Evolutionary conservation across 2,329 filamentous ascomycete species (phyloP).

Genomic region (Colletotrichum truncatum): DNA sequence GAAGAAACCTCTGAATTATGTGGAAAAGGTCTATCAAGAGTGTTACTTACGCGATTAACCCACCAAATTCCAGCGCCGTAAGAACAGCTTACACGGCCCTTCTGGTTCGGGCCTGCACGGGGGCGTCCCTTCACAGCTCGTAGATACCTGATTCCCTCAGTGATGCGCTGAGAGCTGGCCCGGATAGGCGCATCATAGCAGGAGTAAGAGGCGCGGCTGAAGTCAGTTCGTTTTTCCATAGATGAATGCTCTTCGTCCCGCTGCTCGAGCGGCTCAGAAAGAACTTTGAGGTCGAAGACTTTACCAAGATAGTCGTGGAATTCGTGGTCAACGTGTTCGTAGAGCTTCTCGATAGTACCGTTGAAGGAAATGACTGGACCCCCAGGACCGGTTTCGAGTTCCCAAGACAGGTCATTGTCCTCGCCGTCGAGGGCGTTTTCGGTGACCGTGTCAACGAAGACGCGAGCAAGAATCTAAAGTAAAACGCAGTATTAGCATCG

Average conservation of each 20-base stretch:
- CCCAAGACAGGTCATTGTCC: not conserved
- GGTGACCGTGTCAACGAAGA: no score
- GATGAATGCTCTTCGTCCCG: not conserved
- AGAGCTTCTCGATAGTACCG: not conserved
- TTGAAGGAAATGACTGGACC: not conserved
- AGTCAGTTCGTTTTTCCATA: not conserved
- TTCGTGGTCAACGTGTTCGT: not conserved
- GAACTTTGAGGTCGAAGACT: not conserved
- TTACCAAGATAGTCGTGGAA: not conserved
- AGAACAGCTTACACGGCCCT: not conserved
- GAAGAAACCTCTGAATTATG: no score
- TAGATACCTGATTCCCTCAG: not conserved
- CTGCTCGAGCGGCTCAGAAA: not conserved
- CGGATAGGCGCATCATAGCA: not conserved
- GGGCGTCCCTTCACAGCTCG: not conserved
- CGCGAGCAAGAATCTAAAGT: no score
- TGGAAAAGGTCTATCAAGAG: no score
- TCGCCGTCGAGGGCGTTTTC: no score
- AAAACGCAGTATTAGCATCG: no score
- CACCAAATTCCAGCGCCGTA: not conserved
- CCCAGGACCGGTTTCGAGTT: not conserved
- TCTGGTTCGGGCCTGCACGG: no score
- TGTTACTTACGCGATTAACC: not conserved
- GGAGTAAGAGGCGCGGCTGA: not conserved
- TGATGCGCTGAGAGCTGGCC: not conserved